phyloP scores from a whole-genome alignment of 495 filamentous ascomycete species.

The Penicillium lagena region DNA sequence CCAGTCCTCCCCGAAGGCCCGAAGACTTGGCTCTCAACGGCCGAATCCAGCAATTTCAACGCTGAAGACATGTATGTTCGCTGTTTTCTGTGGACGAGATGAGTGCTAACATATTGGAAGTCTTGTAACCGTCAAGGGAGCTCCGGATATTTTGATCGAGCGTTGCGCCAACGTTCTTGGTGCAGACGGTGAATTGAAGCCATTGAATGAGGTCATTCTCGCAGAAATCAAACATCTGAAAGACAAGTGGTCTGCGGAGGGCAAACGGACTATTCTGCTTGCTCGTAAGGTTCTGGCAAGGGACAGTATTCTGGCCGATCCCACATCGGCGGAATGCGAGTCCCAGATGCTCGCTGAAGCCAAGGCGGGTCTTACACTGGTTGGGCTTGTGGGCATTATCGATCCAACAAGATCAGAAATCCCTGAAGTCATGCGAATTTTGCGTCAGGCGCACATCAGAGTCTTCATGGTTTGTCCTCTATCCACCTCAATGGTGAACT shows the following conservation, averaged over 20 bases:
- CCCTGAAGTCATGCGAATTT: conserved; percentile 47
- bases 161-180: conserved; percentile 45
- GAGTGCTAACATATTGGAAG: no score
- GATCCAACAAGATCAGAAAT: conserved; percentile 65
- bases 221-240: conserved; percentile 45
- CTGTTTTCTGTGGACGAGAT: no score
- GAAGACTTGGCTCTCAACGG: conserved; percentile 1
- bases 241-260: conserved; percentile 56
- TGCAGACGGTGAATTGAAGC: conserved; percentile 37
- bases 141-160: conserved; percentile 55
- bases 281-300: conserved; percentile 49
- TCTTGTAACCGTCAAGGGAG: conserved; percentile 54
- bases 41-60: conserved; percentile 12
- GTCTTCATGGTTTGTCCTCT: conserved; percentile 48
- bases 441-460: conserved; percentile 55
- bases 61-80: no score
- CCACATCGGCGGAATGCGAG: conserved; percentile 44
- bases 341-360: conserved; percentile 42
- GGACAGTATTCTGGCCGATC: conserved; percentile 19
- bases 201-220: conserved; percentile 31
- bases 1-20: neutral
- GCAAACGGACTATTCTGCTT: conserved; percentile 57
- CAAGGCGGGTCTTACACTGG: conserved; percentile 44
- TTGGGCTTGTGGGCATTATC: conserved; percentile 60
- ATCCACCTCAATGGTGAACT: no score